phyloP scores from a whole-genome alignment of 2,329 filamentous ascomycete genomes.

The Purpureocillium takamizusanense region DNA sequence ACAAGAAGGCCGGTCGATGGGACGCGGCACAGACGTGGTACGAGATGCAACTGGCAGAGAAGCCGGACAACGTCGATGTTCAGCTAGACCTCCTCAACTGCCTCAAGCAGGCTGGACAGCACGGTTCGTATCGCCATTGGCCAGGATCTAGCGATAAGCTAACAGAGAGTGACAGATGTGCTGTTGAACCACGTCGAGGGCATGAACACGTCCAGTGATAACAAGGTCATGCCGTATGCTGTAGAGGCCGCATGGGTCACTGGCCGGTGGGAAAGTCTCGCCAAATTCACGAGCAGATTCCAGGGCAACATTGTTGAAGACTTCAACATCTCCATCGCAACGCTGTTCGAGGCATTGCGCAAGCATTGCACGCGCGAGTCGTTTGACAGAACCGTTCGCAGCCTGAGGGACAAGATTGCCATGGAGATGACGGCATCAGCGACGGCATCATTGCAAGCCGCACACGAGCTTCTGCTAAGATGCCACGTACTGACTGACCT shows the following conservation, averaged over 20 bases:
- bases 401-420: conserved; percentile 61
- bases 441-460: conserved; percentile 73
- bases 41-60: conserved; percentile 75
- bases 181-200: conserved; percentile 80
- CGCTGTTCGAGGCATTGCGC: conserved; percentile 49
- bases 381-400: conserved; percentile 49
- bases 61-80: conserved; percentile 65
- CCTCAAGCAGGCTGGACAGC: conserved; percentile 89
- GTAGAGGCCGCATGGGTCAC: conserved; percentile 90
- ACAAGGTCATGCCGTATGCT: conserved; percentile 69
- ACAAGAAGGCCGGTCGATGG: conserved; percentile 90
- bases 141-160: conserved; percentile 2
- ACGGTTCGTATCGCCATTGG: conserved; percentile 48
- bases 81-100: conserved; percentile 81
- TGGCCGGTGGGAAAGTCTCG: conserved; percentile 67
- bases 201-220: conserved; percentile 50
- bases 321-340: conserved; percentile 75
- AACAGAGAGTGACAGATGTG: conserved; percentile 52
- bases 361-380: conserved; percentile 36
- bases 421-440: conserved; percentile 66
- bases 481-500: conserved; percentile 84
- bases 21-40: conserved; percentile 96
- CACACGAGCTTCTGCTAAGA: conserved; percentile 76
- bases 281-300: conserved; percentile 53
- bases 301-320: conserved; percentile 42